Evolutionary conservation across 139 green algal species (phyloP).

Genomic region (Chlorella sp.): DNA sequence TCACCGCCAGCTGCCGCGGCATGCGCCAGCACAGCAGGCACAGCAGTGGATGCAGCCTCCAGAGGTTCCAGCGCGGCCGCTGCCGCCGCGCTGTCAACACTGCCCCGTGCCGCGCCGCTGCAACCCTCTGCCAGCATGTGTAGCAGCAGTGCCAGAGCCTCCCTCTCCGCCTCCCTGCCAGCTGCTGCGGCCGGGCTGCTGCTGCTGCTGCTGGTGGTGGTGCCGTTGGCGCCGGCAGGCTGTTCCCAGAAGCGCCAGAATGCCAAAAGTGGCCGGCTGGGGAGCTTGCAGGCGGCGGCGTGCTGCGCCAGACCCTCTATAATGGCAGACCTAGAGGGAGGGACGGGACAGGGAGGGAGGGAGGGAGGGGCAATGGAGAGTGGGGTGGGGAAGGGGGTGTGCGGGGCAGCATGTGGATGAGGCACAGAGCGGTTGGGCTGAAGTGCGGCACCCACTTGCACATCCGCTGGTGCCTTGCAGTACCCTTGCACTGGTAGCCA

Average conservation of each 20-base stretch:
- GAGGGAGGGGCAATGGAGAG: not conserved
- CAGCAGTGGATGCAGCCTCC: not conserved
- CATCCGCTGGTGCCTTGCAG: too few relatives aligned
- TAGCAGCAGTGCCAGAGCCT: not conserved
- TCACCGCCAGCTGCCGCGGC: not conserved
- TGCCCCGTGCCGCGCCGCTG: not conserved
- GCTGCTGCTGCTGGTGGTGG: not conserved
- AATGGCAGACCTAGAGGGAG: not conserved
- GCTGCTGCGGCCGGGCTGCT: not conserved
- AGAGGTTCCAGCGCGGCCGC: not conserved
- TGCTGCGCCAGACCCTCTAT: not conserved
- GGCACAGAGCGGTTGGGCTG: too few relatives aligned
- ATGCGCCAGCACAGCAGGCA: not conserved
- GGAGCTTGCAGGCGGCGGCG: slow-evolving; percentile 4
- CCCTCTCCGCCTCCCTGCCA: slow-evolving; percentile 3
- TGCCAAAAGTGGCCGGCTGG: not conserved
- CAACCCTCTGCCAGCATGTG: slow-evolving; percentile 30
- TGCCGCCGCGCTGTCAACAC: not conserved
- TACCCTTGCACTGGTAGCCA: too few relatives aligned
- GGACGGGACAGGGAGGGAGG: not conserved
- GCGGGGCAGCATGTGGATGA: too few relatives aligned
- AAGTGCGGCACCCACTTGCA: too few relatives aligned
- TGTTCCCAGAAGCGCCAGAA: slow-evolving; percentile 33
- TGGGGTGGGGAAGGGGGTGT: not conserved
- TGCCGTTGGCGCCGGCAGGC: not conserved